Evolutionary conservation across 352 stramenopile species (phyloP), one percentile per base, ranked within the genome.

Genomic region (Pythium diclinum): DNA sequence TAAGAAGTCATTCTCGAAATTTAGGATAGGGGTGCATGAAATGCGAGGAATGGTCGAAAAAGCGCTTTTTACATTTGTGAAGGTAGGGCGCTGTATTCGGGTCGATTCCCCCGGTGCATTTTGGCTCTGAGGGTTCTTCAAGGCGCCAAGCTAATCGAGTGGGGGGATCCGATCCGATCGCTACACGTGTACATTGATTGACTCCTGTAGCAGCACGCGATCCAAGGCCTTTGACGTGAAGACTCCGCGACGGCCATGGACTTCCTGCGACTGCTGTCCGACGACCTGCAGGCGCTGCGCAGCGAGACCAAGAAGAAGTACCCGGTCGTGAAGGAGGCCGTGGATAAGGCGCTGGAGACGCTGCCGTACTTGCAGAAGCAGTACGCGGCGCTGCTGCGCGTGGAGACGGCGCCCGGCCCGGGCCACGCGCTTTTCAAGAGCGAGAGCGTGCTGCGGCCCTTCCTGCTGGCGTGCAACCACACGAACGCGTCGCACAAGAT

Each of bases 381-480:
- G 74, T 99, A 99, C 72, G 96, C 62, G 76, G 83, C 74, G 76
- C 88, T 74, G 73, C 89, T 81, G 73, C 95, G 76, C 64, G 76
- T 83, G 23, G 77, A 92, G 61, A 74, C 72, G 30, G 76, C 84
- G n/a, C 92, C 88, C 9, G 92, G 96, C 36, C 93, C 92, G 0
- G 94, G 91, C 23, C 96, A 97, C 44, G 72, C 82, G 34, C 68
- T 98, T 7, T 98, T 98, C 73, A 92, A 96, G 76, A 96, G 86
- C 61, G 94, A 98, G 71, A 95, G 97, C 68, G 79, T 99, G 38
- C 74, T 99, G 57, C 89, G 95, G 65, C 97, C 97, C 0, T 99
- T 99, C 71, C 72, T 99, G 32, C 75, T 99, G 49, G 95, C 95
- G 34, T 97, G 94, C 61, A 99, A 99, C 81, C 96, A 99, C 88